A percentile compares a stretch with the other conserved stretches of the same genome.
Conservation (phyloP, 2,329 filamentous ascomycete species). For the Apiospora arundinis region DNA sequence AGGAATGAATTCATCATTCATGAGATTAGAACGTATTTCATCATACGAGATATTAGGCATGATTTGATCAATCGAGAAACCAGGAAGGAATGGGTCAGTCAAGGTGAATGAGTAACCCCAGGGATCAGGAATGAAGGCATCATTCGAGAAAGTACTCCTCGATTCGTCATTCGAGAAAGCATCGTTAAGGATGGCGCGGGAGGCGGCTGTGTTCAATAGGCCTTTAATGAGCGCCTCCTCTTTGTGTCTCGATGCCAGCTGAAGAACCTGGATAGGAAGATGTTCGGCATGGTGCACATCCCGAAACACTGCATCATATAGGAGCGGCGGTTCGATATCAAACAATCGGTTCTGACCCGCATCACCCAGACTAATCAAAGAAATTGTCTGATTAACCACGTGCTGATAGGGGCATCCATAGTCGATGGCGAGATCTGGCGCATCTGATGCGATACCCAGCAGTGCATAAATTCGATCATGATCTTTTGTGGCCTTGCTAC, state of each 20-base stretch:
- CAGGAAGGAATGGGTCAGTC: no score
- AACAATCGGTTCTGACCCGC: not conserved
- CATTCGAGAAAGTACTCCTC: not conserved
- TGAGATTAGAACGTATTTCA: no score
- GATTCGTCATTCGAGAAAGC: not conserved
- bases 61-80: no score
- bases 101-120: no score
- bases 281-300: not conserved
- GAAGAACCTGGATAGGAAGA: not conserved
- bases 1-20: no score
- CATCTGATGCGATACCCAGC: not conserved
- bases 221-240: not conserved
- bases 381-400: not conserved
- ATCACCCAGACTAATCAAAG: not conserved
- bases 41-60: no score
- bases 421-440: not conserved
- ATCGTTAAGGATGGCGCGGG: not conserved
- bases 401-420: not conserved
- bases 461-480: constrained; percentile 1
- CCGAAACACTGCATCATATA: not conserved
- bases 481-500: not conserved
- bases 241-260: not conserved
- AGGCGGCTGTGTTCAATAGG: not conserved
- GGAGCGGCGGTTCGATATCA: not conserved
- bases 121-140: no score